Percentiles rank a stretch among this genome's conserved stretches.
Conservation (phyloP, 2,329 filamentous ascomycete species). For the Whalleya microplaca region DNA sequence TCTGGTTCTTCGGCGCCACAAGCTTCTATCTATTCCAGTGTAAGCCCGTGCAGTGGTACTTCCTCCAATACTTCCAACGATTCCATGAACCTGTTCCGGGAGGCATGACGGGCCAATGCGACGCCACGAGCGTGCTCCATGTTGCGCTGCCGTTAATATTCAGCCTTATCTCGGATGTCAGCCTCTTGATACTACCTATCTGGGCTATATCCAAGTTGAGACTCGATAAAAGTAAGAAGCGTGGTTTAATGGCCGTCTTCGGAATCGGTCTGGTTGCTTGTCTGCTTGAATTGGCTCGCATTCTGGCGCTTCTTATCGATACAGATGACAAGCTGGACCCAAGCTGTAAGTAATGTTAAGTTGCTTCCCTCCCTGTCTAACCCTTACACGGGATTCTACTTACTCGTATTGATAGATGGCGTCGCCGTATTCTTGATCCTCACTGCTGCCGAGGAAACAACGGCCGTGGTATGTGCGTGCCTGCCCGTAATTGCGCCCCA, state of each 20-base stretch:
- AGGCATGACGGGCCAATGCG: conserved; percentile 24
- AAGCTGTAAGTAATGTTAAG: conserved; percentile 26
- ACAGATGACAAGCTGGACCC: conserved; percentile 32
- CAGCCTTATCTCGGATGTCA: conserved; percentile 29
- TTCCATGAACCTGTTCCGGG: conserved; percentile 21
- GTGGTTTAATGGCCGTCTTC: conserved; percentile 30
- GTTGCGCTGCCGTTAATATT: conserved; percentile 30
- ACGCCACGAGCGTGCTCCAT: conserved; percentile 29
- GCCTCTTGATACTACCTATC: conserved; percentile 27
- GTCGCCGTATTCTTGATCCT: conserved; percentile 31
- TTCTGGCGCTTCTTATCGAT: conserved; percentile 27
- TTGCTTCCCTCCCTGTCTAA: not conserved
- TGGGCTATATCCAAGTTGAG: conserved; percentile 29
- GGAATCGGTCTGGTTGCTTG: conserved; percentile 30
- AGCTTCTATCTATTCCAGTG: conserved; percentile 33
- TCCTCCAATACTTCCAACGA: conserved; percentile 26
- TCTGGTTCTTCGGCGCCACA: conserved; percentile 33
- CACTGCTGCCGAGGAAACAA: conserved; percentile 32
- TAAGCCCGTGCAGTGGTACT: conserved; percentile 31
- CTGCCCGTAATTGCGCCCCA: conserved; percentile 28
- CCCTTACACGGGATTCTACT: not conserved
- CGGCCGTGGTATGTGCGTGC: conserved; percentile 32
- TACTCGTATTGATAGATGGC: conserved; percentile 19
- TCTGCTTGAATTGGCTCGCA: conserved; percentile 28
- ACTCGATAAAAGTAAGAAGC: conserved; percentile 28